Evolutionary conservation across 441 rosid species (phyloP).

Genomic region (Adansonia madagascariensis): DNA sequence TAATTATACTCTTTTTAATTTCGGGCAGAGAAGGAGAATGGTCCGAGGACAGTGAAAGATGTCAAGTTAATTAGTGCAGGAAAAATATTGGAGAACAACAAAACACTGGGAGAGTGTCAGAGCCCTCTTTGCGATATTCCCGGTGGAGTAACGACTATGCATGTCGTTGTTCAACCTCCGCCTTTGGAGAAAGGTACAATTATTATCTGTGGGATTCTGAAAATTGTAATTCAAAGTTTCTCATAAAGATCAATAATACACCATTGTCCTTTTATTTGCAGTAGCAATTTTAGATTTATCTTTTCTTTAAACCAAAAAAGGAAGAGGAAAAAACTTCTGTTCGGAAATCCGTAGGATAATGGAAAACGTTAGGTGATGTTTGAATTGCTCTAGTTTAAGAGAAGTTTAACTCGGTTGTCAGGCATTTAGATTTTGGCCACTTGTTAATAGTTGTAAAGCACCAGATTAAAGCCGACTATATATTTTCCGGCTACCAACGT

Average conservation of each 20-base stretch:
- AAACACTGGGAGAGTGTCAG: constrained; percentile 77
- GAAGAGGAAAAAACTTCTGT: background rate
- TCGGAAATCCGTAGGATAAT: background rate
- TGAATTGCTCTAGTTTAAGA: background rate
- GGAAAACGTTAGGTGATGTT: background rate
- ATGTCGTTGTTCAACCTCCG: constrained; percentile 88
- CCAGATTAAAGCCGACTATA: constrained; percentile 20
- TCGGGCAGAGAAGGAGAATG: constrained; percentile 75
- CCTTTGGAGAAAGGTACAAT: constrained; percentile 65
- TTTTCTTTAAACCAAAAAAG: too few relatives aligned
- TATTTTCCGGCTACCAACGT: constrained; percentile 19
- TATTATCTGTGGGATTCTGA: background rate
- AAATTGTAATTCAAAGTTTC: constrained; percentile 3
- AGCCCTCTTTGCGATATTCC: constrained; percentile 82
- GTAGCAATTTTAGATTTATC: too few relatives aligned
- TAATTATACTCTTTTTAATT: constrained; percentile 17
- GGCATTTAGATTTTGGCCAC: background rate
- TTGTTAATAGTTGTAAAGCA: constrained; percentile 17
- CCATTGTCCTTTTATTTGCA: background rate
- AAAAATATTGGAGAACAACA: constrained; percentile 84
- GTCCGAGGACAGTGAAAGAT: constrained; percentile 87
- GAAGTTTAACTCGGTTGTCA: constrained; percentile 2
- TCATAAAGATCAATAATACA: constrained; percentile 3
- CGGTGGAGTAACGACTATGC: constrained; percentile 94
- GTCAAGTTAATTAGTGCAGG: constrained; percentile 94